Base-by-base conservation (phyloP, 768 basidiomycete species). In the Cystoderma amianthinum region DNA sequence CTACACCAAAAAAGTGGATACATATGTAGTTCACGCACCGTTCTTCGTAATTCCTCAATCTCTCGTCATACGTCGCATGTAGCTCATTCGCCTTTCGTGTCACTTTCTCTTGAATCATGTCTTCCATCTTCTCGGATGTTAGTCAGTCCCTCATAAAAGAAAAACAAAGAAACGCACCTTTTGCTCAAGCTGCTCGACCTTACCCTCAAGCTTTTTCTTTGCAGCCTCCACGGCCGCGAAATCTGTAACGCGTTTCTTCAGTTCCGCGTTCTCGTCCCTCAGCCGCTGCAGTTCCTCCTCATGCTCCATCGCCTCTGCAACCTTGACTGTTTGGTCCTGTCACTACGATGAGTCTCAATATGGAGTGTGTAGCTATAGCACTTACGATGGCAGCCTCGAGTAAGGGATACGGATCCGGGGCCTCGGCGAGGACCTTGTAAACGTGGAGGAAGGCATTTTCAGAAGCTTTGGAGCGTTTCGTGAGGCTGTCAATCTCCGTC, bases 391-490 rank as follows among this genome's bases (percentile, higher is more conserved):
- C 94, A 10, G 83, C 90, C 55, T 99, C 95, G 11, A 99, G 79
- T 5, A 98, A 71, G 6, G 96, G 96, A 58, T 95, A 96, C 12
- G 96, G 96, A 59, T 99, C 96, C 0, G 95, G 96, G 2, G 90
- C 95, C 55, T 99, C 96, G 0, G 95, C 93, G 5, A 99, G 64
- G 16, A 95, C 79, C 58, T 98, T 98, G 72, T 98, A 98, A 15
- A 94, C 85, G 52, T 82, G 90, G n/a, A 98, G 70, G 63, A 99
- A 98, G 1, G 93, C 89, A 53, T 87, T 94, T 70, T 99, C 96
- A 7, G 93, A 86, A 17, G 76, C 63, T 58, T 97, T 97, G 28
- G 85, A 89, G 6, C 96, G 85, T 50, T 89, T 86, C 0, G 95
- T 98, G 48, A 99, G 79, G 55, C 70, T 84, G 68, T 99, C 96